Base-by-base conservation (phyloP, 23 red algal genomes). In the Gracilaria vermiculophylla region DNA sequence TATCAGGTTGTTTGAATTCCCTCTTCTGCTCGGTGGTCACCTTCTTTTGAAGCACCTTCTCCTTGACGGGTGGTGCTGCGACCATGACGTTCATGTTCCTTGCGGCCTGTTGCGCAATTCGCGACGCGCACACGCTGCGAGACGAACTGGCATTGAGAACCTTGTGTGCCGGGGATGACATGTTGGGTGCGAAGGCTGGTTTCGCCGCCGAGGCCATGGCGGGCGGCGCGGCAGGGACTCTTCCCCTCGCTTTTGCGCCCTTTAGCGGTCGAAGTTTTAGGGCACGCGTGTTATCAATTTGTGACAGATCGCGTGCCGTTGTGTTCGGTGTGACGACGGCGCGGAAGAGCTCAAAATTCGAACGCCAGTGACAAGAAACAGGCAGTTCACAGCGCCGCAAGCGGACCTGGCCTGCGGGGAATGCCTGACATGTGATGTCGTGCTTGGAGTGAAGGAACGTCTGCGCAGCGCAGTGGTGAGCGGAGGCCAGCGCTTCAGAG, bases 1-100 rank as follows among this genome's bases (percentile, higher is more conserved):
- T 86, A 17, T 85, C 56, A 27, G 77, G 77, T 61, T 77, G 31
- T 41, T 91, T 82, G 47, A 74, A 79, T 55, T 88, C 62, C 28
- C 53, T 65, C 69, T 88, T 44, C 34, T 49, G 50, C 20, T 77
- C 51, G 28, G 70, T 88, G 57, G n/a, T 69, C 13, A 53, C 60
- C 29, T 88, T 55, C 53, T 78, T 88, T 24, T 73, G 37, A 25
- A 73, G 67, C 36, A 73, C 67, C 36, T 42, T 73, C 23, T 73
- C 37, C 17, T 73, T 42, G 2, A 10, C 37, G 5, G 67, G 67
- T 28, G 67, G 67, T 73, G 67, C 67, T 15, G 39, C 42, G 12
- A 73, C 67, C 67, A 73, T 47, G 4, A 73, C 67, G 28, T 2
- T 73, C 24, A 28, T 73, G 32, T 73, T 73, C n/a, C 67, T 42